Evolutionary conservation across 2,329 filamentous ascomycete genomes (phyloP), one percentile per base, ranked within the genome.

Genomic region (Phialophora expanda): DNA sequence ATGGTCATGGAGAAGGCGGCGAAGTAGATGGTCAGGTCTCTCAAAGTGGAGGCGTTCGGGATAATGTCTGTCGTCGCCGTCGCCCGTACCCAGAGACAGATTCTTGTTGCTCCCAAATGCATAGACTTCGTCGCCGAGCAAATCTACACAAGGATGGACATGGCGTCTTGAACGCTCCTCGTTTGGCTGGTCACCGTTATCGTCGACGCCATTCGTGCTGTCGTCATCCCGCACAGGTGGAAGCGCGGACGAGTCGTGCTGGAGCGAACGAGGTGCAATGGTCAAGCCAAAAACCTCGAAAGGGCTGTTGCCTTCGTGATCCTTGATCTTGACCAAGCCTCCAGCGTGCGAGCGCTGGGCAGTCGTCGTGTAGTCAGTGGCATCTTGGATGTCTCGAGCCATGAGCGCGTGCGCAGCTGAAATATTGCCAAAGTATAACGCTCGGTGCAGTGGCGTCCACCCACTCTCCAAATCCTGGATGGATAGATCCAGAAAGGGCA

Each of bases 71-170:
- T 99, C 94, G 76, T 97, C 93, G 73, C 96, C 90, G 75, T 99
- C 93, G n/a, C 93, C 93, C 66, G 98, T 89, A 1, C 95, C 95
- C 24, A 99, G 85, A 0, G 91, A 95, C 9, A 96, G 80, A 72
- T 99, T 99, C 75, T 95, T 96, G 79, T 97, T 99, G 78, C 93
- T 98, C 57, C 95, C 95, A 78, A 98, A 97, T 0, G 92, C 90
- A 74, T 92, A 98, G 0, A 97, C 81, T 75, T 99, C 95, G 73
- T 97, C 92, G 8, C 92, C 94, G 24, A 81, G 76, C 28, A 89
- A 71, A 71, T 75, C 76, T 28, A 76, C 73, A 38, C 74, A 71
- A 12, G 76, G 75, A 54, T 75, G 75, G 41, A 79, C 63, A 62
- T 66, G 54, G 57, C 62, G 63, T 73, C 60, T 79, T 70, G 67